Evolutionary conservation across 1,139 yeast genomes (phyloP), one percentile per base, ranked within the genome.

Genomic region (Kazachstania sp.): DNA sequence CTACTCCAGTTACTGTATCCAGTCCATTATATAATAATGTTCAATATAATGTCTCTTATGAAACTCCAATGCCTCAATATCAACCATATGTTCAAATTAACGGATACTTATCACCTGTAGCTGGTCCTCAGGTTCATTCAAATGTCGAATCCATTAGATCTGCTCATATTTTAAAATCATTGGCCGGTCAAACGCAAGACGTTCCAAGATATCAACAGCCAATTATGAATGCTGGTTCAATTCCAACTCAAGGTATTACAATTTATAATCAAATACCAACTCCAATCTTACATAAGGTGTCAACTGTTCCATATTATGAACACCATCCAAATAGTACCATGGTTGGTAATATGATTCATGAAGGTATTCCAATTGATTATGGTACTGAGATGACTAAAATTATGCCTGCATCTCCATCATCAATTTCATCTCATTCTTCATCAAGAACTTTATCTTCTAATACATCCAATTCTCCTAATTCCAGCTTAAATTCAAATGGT

Each of bases 151-250:
- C 42, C 12, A 31, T 41, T 23, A 41, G 43, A 34, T 31, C 43
- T 13, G 37, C 43, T 5, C 37, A 41, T n/a, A 41, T 34, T 20
- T 15, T 41, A n/a, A 34, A 32, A 16, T 34, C 32, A 26, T 36
- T 34, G 15, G 15, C 38, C 18, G 38, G 23, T n/a, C 44, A 19
- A 36, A 13, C 35, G 23, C 35, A 28, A 19, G 42, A 16, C 28
- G 42, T 39, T n/a, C 44, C 44, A 41, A 35, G 44, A 26, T 41
- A 41, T 23, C 35, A 28, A 8, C 32, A 41, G 26, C 19, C 39
- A 36, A 16, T 34, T 5, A 9, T 41, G 20, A 31, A 19, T 13
- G 9, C 16, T 3, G 36, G 16, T 15, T 15, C 36, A 15, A 8
- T 16, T 16, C 13, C 15, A 13, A 13, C 39, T 20, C 3, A 15